Base-by-base conservation (phyloP, 352 stramenopile species). In the Globisporangium nunn region DNA sequence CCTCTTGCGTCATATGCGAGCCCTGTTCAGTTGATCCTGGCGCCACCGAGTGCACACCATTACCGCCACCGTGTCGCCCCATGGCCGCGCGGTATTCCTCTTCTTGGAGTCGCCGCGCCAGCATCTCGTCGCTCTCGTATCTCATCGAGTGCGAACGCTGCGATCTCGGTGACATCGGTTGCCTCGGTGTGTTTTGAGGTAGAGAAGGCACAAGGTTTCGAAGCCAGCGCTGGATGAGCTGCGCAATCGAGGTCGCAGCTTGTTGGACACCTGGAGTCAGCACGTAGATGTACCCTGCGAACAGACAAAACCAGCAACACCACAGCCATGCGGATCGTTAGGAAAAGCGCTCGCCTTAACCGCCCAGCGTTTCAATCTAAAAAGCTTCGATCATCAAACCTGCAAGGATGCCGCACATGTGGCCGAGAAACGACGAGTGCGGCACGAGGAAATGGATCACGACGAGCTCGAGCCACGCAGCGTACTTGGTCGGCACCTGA, bases 381-480 rank as follows among this genome's bases (percentile, higher is more conserved):
- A 23, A 23, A 23, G 23, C 23, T 23, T 23, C 23, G 23, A 1
- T 23, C 23, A 23, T 23, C 23, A 23, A 23, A 89, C 89, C 89
- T 57, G 87, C 81, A 11, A 94, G 51, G 28, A 96, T 91, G 17
- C 89, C 89, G 40, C 81, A 91, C 49, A 90, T 73, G 71, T 96
- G 88, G 29, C 84, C 87, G 29, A 96, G 61, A 44, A 97, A 81
- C 10, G 88, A 93, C 12, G 88, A 69, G 47, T 87, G 75, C 1
- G 83, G 88, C 1, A 95, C 82, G 18, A 96, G 59, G 17, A 91
- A 37, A 50, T 93, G 87, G 4, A 94, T 93, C 30, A 94, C 52
- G 14, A 93, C 57, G 14, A 97, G 68, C 64, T 97, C 89, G 2
- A 95, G 69, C 88, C 88, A 96, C 23, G 89, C 74, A 5, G 77